Conservation (phyloP, 2,329 filamentous ascomycete species). For the Parastagonospora avenae region DNA sequence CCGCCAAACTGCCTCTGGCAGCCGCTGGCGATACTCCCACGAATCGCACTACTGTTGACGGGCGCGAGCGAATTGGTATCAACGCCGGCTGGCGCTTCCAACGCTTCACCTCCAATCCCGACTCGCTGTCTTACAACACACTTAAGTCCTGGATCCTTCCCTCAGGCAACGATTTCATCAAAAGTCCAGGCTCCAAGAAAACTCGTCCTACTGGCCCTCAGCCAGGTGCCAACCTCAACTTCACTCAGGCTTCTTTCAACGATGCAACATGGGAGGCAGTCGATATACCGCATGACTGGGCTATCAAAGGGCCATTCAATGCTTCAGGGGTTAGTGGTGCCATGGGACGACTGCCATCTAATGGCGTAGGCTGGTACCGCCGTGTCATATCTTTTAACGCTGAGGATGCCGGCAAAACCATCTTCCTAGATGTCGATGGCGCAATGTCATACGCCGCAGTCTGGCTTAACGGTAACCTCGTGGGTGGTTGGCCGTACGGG, state of each 20-base stretch:
- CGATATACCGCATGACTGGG: constrained; percentile 56
- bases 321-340: constrained; percentile 40
- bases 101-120: constrained; percentile 40
- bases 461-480: constrained; percentile 56
- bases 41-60: neutral
- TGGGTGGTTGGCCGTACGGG: constrained; percentile 58
- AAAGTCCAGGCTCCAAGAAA: constrained; percentile 26
- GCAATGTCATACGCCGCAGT: constrained; percentile 58
- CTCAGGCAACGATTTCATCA: constrained; percentile 46
- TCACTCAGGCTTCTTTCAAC: constrained; percentile 38
- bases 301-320: constrained; percentile 52
- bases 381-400: constrained; percentile 39
- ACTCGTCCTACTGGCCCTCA: neutral
- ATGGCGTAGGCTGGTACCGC: constrained; percentile 59
- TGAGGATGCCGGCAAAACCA: constrained; percentile 39
- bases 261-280: constrained; percentile 49
- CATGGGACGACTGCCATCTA: constrained; percentile 53
- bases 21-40: neutral
- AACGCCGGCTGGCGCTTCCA: constrained; percentile 46
- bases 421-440: constrained; percentile 56
- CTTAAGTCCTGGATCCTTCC: constrained; percentile 50
- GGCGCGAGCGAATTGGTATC: constrained; percentile 34
- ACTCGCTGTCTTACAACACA: constrained; percentile 39
- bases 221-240: constrained; percentile 7
- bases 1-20: neutral